Conservation (phyloP, 2,329 filamentous ascomycete species). For the Trichoderma atrobrunneum region DNA sequence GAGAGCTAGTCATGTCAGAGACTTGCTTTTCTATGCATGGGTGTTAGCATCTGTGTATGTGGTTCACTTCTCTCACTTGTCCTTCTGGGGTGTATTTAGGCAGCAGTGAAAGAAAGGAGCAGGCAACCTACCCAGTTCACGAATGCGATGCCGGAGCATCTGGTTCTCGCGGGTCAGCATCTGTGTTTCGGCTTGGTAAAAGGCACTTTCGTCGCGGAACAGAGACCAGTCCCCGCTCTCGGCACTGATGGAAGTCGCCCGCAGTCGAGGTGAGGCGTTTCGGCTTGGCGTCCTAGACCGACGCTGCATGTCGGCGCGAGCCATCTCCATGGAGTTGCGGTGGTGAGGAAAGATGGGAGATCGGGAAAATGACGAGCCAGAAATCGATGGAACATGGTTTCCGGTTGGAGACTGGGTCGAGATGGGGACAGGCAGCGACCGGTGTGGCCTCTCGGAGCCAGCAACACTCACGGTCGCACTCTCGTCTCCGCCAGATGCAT, state of each 20-base stretch:
- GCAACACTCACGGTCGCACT: conserved; percentile 39
- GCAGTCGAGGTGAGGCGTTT: conserved; percentile 54
- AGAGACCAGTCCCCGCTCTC: conserved; percentile 61
- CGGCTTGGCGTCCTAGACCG: conserved; percentile 59
- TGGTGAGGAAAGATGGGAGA: conserved; percentile 51
- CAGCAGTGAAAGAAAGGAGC: not conserved
- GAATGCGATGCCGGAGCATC: conserved; percentile 73
- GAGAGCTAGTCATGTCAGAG: conserved; percentile 2
- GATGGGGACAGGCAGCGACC: conserved; percentile 33
- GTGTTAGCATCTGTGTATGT: not conserved
- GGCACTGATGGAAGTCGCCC: conserved; percentile 56
- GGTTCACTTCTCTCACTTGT: not conserved
- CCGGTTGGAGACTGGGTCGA: conserved; percentile 36
- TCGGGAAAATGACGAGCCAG: conserved; percentile 47
- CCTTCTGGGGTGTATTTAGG: not conserved
- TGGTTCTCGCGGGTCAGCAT: conserved; percentile 77
- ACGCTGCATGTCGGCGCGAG: conserved; percentile 53
- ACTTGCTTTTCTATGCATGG: conserved; percentile 5
- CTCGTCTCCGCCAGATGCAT: conserved; percentile 48
- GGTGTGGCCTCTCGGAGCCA: conserved; percentile 42
- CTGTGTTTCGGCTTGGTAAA: conserved; percentile 80
- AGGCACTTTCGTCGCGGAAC: conserved; percentile 71
- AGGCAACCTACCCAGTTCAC: conserved; percentile 66
- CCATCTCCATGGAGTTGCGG: conserved; percentile 58
- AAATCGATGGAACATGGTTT: conserved; percentile 23